Percentiles rank a stretch among this genome's conserved stretches.
Evolutionary conservation across 768 basidiomycete species (phyloP).

Genomic region (Chalciporus chontae): DNA sequence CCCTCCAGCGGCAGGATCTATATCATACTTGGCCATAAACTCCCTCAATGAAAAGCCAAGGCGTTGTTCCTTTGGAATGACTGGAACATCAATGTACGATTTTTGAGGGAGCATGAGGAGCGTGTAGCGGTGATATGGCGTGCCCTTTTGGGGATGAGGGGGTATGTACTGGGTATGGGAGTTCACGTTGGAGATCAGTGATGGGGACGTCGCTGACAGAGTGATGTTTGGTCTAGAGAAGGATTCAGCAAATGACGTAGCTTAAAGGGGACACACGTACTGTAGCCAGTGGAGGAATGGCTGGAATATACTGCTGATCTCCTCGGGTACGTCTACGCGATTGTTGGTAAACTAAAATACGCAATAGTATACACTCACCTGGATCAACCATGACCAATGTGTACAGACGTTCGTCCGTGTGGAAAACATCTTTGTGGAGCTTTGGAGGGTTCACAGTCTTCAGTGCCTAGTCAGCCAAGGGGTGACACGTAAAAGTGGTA

Average conservation of each 20-base stretch:
- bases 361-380: constrained; percentile 46
- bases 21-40: constrained; percentile 53
- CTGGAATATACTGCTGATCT: constrained; percentile 57
- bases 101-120: constrained; percentile 73
- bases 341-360: constrained; percentile 6
- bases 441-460: constrained; percentile 66
- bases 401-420: constrained; percentile 75
- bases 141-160: constrained; percentile 88
- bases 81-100: constrained; percentile 42
- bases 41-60: constrained; percentile 62
- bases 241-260: background rate
- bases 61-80: constrained; percentile 45
- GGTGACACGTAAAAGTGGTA: background rate
- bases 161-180: constrained; percentile 77
- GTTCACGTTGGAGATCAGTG: constrained; percentile 39
- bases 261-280: constrained; percentile 38
- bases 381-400: constrained; percentile 89
- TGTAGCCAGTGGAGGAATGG: constrained; percentile 84
- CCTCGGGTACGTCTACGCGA: constrained; percentile 77
- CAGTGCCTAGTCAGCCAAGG: background rate
- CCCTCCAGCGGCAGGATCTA: constrained; percentile 56
- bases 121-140: constrained; percentile 88
- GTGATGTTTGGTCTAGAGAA: constrained; percentile 71
- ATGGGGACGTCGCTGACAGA: constrained; percentile 56
- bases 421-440: constrained; percentile 75